Evolutionary conservation across 2,329 filamentous ascomycete species (phyloP).

Genomic region (Fusarium oxysporum): DNA sequence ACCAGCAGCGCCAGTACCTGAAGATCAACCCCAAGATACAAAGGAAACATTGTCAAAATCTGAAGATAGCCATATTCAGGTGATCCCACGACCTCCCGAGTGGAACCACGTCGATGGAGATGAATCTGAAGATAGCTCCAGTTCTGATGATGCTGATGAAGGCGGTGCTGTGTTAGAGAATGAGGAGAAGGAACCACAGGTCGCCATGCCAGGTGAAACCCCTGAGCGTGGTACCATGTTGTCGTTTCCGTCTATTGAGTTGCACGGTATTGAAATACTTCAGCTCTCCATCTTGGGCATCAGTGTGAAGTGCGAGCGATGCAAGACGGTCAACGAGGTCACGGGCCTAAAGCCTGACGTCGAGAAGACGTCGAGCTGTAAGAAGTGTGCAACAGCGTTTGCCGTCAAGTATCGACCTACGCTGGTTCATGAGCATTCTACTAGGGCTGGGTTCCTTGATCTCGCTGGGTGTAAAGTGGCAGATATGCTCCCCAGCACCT

Average conservation of each 20-base stretch:
- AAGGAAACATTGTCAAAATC: conserved; percentile 8
- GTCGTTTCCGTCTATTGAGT: conserved; percentile 81
- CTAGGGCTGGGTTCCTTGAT: conserved; percentile 83
- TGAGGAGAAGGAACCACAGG: conserved; percentile 40
- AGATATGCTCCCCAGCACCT: conserved; percentile 83
- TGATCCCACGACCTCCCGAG: conserved; percentile 82
- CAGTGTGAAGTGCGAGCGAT: conserved; percentile 81
- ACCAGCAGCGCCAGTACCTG: conserved; percentile 14
- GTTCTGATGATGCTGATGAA: conserved; percentile 55
- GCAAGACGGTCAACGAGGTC: conserved; percentile 78
- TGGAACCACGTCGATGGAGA: conserved; percentile 67
- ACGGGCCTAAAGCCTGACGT: conserved; percentile 70
- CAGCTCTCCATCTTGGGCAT: conserved; percentile 75
- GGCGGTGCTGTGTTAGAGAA: conserved; percentile 57
- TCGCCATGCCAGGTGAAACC: conserved; percentile 40
- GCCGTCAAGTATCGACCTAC: conserved; percentile 71
- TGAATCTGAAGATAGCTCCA: conserved; percentile 62
- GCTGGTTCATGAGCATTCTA: conserved; percentile 77
- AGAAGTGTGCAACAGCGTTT: conserved; percentile 67
- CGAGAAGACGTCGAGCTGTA: conserved; percentile 66
- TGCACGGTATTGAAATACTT: conserved; percentile 81
- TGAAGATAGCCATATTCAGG: conserved; percentile 72
- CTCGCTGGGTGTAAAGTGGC: conserved; percentile 78
- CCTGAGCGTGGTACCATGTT: conserved; percentile 78
- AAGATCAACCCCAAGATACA: conserved; percentile 8